A percentile compares a stretch with the other conserved stretches of the same genome.
These are phyloP conservation scores for Hypholoma sublateritium DNA, from an alignment of 768 basidiomycete species.

Conservation along the genomic window DNA sequence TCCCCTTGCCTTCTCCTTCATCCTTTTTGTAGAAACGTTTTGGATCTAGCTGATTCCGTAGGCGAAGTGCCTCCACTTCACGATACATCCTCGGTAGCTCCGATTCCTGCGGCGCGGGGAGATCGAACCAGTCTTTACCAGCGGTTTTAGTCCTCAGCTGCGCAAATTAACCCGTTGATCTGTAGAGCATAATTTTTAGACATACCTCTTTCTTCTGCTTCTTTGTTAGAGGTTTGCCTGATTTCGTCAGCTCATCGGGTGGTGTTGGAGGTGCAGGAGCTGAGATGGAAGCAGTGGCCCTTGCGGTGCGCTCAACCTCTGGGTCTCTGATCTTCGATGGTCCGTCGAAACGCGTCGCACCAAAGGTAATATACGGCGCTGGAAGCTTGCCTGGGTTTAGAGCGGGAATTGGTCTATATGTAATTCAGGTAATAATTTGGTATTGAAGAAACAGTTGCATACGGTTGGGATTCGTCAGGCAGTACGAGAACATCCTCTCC, in stretches of 20 bases:
- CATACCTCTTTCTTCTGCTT: slow-evolving; percentile 70
- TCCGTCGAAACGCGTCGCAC: slow-evolving; percentile 38
- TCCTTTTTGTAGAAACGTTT: slow-evolving; percentile 91
- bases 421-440: slow-evolving; percentile 3
- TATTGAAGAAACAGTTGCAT: slow-evolving; percentile 6
- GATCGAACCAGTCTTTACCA: slow-evolving; percentile 84
- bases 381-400: slow-evolving; percentile 70
- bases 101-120: slow-evolving; percentile 78
- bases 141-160: slow-evolving; percentile 68
- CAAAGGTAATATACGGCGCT: slow-evolving; percentile 60
- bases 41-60: slow-evolving; percentile 87
- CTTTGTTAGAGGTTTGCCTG: slow-evolving; percentile 69
- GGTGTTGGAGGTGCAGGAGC: slow-evolving; percentile 63
- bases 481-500: slow-evolving; percentile 60
- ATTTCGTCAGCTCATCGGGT: slow-evolving; percentile 57
- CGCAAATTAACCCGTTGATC: neutral
- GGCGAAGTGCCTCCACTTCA: slow-evolving; percentile 84
- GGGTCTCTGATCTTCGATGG: slow-evolving; percentile 58
- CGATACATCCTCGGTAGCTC: slow-evolving; percentile 78
- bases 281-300: slow-evolving; percentile 45
- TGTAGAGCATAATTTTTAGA: neutral
- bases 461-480: slow-evolving; percentile 37
- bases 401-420: slow-evolving; percentile 52
- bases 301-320: slow-evolving; percentile 53
- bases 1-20: slow-evolving; percentile 80